A percentile compares a stretch with the other conserved stretches of the same genome.
These are phyloP conservation scores for Yarrowia keelungensis DNA, from an alignment of 805 yeast species.

Conservation along the genomic window DNA sequence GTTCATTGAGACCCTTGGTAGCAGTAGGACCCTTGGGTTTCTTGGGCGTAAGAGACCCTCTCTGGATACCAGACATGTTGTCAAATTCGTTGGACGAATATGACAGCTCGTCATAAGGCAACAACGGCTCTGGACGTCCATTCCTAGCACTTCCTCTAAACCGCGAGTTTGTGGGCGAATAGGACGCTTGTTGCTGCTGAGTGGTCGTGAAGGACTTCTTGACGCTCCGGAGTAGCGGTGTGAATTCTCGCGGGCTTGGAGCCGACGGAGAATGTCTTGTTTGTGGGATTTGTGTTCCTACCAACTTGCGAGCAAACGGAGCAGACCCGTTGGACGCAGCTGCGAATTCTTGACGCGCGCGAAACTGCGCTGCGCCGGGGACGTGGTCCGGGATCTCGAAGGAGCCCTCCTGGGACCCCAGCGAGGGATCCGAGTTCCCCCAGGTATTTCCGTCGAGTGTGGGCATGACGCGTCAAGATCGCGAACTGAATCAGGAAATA, in stretches of 20 bases:
- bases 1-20: slow-evolving; percentile 27
- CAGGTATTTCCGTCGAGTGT: slow-evolving; percentile 30
- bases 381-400: slow-evolving; percentile 34
- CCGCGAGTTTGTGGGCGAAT: slow-evolving; percentile 25
- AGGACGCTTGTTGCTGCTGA: slow-evolving; percentile 15
- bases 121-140: slow-evolving; percentile 17
- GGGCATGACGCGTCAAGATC: slow-evolving; percentile 38
- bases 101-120: slow-evolving; percentile 24
- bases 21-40: neutral
- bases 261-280: slow-evolving; percentile 3
- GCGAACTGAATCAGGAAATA: slow-evolving; percentile 35
- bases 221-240: slow-evolving; percentile 28
- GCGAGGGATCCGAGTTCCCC: slow-evolving; percentile 38
- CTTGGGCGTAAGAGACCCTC: slow-evolving; percentile 1
- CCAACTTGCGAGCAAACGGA: slow-evolving; percentile 28
- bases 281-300: slow-evolving; percentile 3
- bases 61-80: slow-evolving; percentile 30
- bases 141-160: neutral
- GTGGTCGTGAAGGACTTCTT: slow-evolving; percentile 16
- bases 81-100: slow-evolving; percentile 27
- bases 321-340: slow-evolving; percentile 13
- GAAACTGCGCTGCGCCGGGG: slow-evolving; percentile 33
- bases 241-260: slow-evolving; percentile 11
- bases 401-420: slow-evolving; percentile 32
- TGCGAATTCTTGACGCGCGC: slow-evolving; percentile 31